A percentile compares a stretch with the other conserved stretches of the same genome.
Evolutionary conservation across 768 basidiomycete species (phyloP).

Genomic region (Daedalea quercina): DNA sequence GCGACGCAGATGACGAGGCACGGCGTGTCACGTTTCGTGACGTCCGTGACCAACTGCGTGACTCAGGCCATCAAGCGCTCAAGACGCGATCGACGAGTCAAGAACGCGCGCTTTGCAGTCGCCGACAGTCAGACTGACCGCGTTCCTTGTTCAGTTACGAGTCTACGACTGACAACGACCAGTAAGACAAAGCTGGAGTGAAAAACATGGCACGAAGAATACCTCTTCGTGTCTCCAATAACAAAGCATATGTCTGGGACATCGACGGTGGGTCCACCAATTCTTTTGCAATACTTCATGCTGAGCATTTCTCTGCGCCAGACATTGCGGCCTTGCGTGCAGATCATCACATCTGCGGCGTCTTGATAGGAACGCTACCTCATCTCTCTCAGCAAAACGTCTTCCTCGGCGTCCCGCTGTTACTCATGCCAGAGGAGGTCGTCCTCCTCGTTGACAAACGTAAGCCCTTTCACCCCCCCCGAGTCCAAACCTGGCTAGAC

Average conservation of each 20-base stretch:
- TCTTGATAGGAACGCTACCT: slow-evolving; percentile 86
- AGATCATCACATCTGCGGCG: slow-evolving; percentile 76
- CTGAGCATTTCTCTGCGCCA: slow-evolving; percentile 20
- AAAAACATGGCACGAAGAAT: slow-evolving; percentile 28
- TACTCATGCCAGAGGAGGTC: slow-evolving; percentile 88
- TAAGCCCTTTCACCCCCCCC: slow-evolving; percentile 24
- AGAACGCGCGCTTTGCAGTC: too few relatives aligned
- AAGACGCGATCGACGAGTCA: not conserved
- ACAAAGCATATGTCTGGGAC: slow-evolving; percentile 85
- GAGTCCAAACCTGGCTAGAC: not conserved
- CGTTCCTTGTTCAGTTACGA: too few relatives aligned
- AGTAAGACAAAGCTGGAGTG: too few relatives aligned
- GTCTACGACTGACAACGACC: too few relatives aligned
- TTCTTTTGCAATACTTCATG: not conserved
- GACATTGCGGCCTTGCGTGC: slow-evolving; percentile 79
- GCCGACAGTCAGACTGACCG: too few relatives aligned
- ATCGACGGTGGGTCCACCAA: slow-evolving; percentile 51
- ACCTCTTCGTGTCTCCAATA: slow-evolving; percentile 66
- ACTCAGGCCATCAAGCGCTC: not conserved
- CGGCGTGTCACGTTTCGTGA: not conserved
- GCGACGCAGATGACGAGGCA: not conserved
- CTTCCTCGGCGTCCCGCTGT: slow-evolving; percentile 88
- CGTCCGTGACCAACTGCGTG: not conserved
- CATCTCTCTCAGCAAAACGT: slow-evolving; percentile 95
- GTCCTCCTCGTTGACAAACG: slow-evolving; percentile 82